Conservation (phyloP, 1,284 basidiomycete genomes). For the Sanguinoderma infundibulare region DNA sequence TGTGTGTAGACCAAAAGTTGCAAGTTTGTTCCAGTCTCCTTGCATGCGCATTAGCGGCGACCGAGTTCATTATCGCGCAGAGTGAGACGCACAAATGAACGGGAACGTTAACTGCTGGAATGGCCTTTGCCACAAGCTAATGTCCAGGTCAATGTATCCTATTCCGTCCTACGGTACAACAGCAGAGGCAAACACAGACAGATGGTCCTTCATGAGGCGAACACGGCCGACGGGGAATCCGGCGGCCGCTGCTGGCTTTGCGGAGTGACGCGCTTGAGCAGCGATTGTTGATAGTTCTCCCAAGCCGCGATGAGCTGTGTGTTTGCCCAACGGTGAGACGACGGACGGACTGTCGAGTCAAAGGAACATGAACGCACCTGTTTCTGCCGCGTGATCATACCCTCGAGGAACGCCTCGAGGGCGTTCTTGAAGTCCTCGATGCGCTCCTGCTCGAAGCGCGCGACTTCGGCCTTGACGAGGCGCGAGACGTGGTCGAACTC, state of each 20-base stretch:
- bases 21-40: no score
- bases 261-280: conserved; percentile 51
- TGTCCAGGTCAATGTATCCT: no score
- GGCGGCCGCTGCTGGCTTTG: conserved; percentile 17
- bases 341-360: not conserved
- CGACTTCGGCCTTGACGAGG: conserved; percentile 89
- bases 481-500: conserved; percentile 90
- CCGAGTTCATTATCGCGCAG: no score
- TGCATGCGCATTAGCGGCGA: no score
- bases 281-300: conserved; percentile 73
- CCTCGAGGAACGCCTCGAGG: conserved; percentile 79
- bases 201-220: conserved; percentile 7
- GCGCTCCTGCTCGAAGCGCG: conserved; percentile 92
- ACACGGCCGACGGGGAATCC: conserved; percentile 10
- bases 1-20: no score
- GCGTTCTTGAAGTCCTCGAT: conserved; percentile 87
- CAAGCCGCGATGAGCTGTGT: conserved; percentile 67
- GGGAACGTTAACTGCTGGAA: no score
- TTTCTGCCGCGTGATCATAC: conserved; percentile 83
- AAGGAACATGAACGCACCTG: conserved; percentile 52
- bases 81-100: no score
- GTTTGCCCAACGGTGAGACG: not conserved
- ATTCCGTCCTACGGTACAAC: conserved; percentile 7
- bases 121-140: no score
- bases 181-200: not conserved